Evolutionary conservation across 176 grass and related monocot genomes (phyloP).

Genomic region (Rhipidocladum racemiflorum): DNA sequence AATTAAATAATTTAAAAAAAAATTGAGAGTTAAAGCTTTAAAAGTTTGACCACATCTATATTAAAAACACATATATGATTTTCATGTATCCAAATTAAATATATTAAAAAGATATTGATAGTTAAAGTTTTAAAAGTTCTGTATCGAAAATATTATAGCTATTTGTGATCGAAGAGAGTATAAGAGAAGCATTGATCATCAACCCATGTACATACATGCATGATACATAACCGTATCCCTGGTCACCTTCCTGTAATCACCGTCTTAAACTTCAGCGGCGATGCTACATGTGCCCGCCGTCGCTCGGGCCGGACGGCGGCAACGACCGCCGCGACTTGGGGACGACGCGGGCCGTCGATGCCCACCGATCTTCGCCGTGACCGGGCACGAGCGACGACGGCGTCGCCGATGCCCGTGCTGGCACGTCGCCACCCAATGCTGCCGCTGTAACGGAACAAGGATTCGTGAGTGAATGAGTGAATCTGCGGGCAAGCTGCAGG

Average conservation of each 20-base stretch:
- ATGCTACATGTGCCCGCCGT: conserved; percentile 14
- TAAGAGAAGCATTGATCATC: background rate
- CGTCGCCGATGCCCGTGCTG: background rate
- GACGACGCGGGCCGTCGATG: background rate
- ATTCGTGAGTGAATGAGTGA: background rate
- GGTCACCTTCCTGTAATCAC: background rate
- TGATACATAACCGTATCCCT: background rate
- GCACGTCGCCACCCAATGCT: background rate
- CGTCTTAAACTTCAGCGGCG: background rate
- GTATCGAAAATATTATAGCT: no score
- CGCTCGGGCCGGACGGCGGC: conserved; percentile 39
- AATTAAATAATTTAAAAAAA: no score
- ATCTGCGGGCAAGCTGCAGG: background rate
- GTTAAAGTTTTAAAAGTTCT: no score
- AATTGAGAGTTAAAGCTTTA: no score
- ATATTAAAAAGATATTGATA: no score
- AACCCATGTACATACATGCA: background rate
- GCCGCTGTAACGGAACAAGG: background rate
- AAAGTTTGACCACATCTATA: no score
- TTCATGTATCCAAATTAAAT: no score
- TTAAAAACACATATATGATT: no score
- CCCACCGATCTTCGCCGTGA: background rate
- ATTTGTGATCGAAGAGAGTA: no score
- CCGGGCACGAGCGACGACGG: background rate
- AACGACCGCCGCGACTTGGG: background rate